Conservation (phyloP, 1,139 yeast species). For the Saccharomyces pastorianus region DNA sequence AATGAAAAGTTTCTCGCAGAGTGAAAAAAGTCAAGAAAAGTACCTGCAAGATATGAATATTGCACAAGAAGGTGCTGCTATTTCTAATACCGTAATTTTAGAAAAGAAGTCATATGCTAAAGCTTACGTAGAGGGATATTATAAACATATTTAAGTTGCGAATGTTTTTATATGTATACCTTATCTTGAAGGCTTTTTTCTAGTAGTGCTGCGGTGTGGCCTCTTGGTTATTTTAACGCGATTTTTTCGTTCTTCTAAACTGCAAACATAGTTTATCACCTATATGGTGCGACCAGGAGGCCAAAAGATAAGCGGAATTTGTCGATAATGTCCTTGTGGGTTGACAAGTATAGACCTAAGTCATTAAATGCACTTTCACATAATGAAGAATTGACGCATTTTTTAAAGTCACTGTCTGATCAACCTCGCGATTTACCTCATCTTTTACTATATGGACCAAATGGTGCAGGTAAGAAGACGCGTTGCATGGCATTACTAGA, state of each 20-base stretch:
- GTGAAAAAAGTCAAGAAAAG: not conserved
- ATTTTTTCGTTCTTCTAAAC: not conserved
- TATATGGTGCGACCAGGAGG: not conserved
- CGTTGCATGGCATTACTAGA: constrained; percentile 74
- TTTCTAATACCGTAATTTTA: not conserved
- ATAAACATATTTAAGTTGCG: not conserved
- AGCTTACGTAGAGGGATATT: not conserved
- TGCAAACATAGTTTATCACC: not conserved
- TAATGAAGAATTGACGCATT: constrained; percentile 56
- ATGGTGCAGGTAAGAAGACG: constrained; percentile 96
- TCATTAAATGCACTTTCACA: constrained; percentile 55
- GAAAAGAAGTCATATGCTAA: not conserved
- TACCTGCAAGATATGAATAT: not conserved
- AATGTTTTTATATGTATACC: not conserved
- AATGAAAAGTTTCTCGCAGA: not conserved
- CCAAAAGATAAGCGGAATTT: not conserved
- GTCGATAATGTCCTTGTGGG: constrained; percentile 79
- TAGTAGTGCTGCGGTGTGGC: not conserved
- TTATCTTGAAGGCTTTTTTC: not conserved
- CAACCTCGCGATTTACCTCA: constrained; percentile 72
- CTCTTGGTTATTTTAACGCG: not conserved
- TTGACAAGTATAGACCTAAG: constrained; percentile 84
- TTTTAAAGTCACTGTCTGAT: constrained; percentile 48
- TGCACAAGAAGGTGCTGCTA: not conserved
- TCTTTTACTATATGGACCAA: constrained; percentile 83